phyloP scores from a whole-genome alignment of 345 rosid species.

The Eutrema heterophyllum region DNA sequence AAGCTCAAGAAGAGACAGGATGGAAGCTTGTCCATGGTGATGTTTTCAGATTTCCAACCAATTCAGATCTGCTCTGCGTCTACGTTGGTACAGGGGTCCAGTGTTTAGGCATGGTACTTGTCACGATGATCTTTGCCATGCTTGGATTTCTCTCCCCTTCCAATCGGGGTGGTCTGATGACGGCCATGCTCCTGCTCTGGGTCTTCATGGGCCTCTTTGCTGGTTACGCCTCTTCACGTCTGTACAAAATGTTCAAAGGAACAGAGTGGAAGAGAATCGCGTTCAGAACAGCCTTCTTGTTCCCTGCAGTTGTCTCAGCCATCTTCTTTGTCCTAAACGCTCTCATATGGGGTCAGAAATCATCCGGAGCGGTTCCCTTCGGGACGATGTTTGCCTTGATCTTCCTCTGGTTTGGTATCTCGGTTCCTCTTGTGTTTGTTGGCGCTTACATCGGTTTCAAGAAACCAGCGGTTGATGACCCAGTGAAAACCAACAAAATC shows the following conservation, averaged over 20 bases:
- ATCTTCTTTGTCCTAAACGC: conserved; percentile 70
- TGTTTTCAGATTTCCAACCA: conserved; percentile 67
- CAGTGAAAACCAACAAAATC: conserved; percentile 81
- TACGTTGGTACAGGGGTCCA: conserved; percentile 82
- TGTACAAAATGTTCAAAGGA: conserved; percentile 80
- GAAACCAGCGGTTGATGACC: conserved; percentile 73
- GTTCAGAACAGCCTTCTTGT: conserved; percentile 62
- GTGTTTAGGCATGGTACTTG: conserved; percentile 69
- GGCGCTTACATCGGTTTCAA: conserved; percentile 70
- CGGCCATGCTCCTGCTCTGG: conserved; percentile 82
- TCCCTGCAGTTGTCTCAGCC: conserved; percentile 63
- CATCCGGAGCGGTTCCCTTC: conserved; percentile 84
- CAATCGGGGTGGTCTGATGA: conserved; percentile 86
- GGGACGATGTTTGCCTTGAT: conserved; percentile 83
- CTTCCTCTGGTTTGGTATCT: conserved; percentile 78
- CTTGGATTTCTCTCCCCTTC: conserved; percentile 88
- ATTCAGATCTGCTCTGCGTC: conserved; percentile 67
- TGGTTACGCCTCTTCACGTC: conserved; percentile 61
- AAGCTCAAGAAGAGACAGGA: conserved; percentile 90
- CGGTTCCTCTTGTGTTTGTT: conserved; percentile 71
- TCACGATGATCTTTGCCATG: conserved; percentile 72
- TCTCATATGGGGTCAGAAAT: conserved; percentile 86
- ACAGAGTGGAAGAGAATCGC: conserved; percentile 75
- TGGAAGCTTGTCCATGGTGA: conserved; percentile 91
- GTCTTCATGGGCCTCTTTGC: conserved; percentile 88